Percentiles rank a stretch among this genome's conserved stretches.
phyloP scores from a whole-genome alignment of 129 eudicot species.

The Rutidosis leptorrhynchoides region DNA sequence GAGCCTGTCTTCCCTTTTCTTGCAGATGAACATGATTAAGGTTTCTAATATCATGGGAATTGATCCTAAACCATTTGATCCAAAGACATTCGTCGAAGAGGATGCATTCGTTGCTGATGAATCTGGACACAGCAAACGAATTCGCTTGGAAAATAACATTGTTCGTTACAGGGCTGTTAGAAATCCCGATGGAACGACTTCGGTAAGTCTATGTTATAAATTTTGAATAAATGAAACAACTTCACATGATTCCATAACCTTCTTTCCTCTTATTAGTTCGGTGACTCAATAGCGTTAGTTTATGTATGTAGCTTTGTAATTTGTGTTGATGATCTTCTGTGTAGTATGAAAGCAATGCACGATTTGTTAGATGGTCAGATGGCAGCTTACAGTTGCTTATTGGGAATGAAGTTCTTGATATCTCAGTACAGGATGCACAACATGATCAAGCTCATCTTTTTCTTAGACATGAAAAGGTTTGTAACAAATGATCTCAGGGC shows the following conservation, averaged over 20 bases:
- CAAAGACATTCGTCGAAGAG: slow-evolving; percentile 87
- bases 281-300: too few relatives aligned
- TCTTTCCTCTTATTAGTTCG: slow-evolving; percentile 10
- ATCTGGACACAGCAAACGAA: slow-evolving; percentile 83
- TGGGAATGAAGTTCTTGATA: slow-evolving; percentile 98
- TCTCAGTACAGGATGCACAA: slow-evolving; percentile 92
- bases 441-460: slow-evolving; percentile 96
- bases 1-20: slow-evolving; percentile 8
- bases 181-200: slow-evolving; percentile 67
- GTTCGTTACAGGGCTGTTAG: slow-evolving; percentile 91
- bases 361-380: slow-evolving; percentile 98
- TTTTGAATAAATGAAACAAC: slow-evolving; percentile 18
- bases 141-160: slow-evolving; percentile 90
- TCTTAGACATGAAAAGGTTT: slow-evolving; percentile 87
- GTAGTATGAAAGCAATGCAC: slow-evolving; percentile 97
- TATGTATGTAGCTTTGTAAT: neutral
- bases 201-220: slow-evolving; percentile 49
- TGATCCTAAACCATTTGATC: slow-evolving; percentile 97
- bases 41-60: slow-evolving; percentile 99
- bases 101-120: slow-evolving; percentile 86
- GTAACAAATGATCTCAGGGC: neutral
- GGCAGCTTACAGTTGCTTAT: slow-evolving; percentile 85
- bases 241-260: slow-evolving; percentile 17
- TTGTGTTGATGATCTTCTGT: slow-evolving; percentile 17
- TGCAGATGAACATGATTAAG: slow-evolving; percentile 96